Base-by-base conservation (phyloP, 1,284 basidiomycete species). In the Retiboletus fuscus region DNA sequence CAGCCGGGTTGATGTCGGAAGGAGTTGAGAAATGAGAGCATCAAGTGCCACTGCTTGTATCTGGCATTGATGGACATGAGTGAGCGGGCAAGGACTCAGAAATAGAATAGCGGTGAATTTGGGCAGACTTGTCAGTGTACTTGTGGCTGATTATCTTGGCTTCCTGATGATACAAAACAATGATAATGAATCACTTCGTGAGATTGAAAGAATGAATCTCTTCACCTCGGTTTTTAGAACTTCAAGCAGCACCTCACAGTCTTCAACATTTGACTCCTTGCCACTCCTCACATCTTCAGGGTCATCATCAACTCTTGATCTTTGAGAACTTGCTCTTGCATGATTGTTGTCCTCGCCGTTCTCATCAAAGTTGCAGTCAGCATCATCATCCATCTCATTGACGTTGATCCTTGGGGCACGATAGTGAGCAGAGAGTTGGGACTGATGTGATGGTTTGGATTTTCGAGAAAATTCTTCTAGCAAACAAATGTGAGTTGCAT, bases 361-460 rank as follows among this genome's bases (percentile, higher is more conserved):
- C n/a, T 53, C 51, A n/a, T 53, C n/a, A n/a, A n/a, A 28, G n/a
- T 53, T 53, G n/a, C 51, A 53, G 24, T 53, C 51, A 22, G 15
- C n/a, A 13, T 53, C 51, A 53, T 53, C 51, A 53, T 53, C 51
- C n/a, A n/a, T 53, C 51, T 53, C 51, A 53, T 53, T 53, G 15
- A 53, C 15, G 26, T 53, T 53, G 51, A 53, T 53, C n/a, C 51
- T 53, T 53, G 51, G 51, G 51, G 51, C 51, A 5, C n/a, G 51
- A n/a, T 53, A 28, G 51, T n/a, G 51, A 26, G 51, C 24, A n/a
- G 51, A n/a, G 51, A 53, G 12, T 26, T 53, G n/a, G 26, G n/a
- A 53, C 51, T 53, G 51, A 26, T 13, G 51, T 53, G 51, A n/a
- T 47, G 20, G 46, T 18, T 47, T 47, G 51, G 24, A n/a, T 26